A percentile compares a stretch with the other conserved stretches of the same genome.
phyloP scores from a whole-genome alignment of 1,284 basidiomycete genomes.

The Gymnopus androsaceus region DNA sequence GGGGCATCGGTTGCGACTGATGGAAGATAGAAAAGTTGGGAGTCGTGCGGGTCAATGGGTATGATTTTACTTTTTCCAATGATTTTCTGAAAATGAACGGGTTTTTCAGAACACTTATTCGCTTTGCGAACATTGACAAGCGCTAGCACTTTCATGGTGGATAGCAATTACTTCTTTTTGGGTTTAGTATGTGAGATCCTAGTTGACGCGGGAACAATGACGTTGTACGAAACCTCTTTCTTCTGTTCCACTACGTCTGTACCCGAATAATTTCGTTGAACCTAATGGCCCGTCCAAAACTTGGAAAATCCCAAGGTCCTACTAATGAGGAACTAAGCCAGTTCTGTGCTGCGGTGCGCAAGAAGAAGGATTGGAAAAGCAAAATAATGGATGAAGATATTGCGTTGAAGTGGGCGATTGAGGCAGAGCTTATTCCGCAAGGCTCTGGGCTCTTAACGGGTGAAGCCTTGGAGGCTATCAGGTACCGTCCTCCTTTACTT shows the following conservation, averaged over 20 bases:
- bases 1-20: slow-evolving; percentile 11
- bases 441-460: background rate
- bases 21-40: slow-evolving; percentile 14
- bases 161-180: too few relatives aligned
- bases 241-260: too few relatives aligned
- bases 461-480: background rate
- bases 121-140: slow-evolving; percentile 6
- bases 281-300: background rate
- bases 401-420: background rate
- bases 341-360: background rate
- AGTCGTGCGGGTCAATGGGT: background rate
- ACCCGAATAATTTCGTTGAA: background rate
- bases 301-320: background rate
- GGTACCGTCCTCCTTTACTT: background rate
- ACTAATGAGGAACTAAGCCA: background rate
- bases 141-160: too few relatives aligned
- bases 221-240: too few relatives aligned
- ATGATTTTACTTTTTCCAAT: background rate
- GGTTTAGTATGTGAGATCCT: too few relatives aligned
- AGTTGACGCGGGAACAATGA: too few relatives aligned
- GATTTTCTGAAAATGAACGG: background rate
- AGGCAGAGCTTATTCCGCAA: background rate
- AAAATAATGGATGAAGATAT: background rate
- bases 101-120: background rate
- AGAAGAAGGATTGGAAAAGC: background rate